Base-by-base conservation (phyloP, 768 basidiomycete genomes). In the Leccinum ochraceum region DNA sequence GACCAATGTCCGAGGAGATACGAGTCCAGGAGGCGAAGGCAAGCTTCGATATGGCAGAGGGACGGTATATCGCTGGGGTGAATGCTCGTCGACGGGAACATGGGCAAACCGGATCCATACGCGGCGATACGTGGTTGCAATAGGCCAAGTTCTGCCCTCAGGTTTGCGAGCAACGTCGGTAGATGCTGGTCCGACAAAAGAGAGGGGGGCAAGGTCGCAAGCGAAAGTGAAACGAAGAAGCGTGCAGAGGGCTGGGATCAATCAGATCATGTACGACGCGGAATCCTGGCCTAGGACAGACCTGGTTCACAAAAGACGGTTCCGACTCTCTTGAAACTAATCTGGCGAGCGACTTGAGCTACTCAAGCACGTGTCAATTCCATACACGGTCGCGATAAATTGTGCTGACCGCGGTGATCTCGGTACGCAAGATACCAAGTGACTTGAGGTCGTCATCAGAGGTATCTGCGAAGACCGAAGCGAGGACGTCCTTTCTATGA, bases 1-100 rank as follows among this genome's bases (percentile, higher is more conserved):
- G 66, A 66, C 87, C 87, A 90, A 48, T 82, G 80, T 2, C 80
- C 83, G 9, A 91, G 73, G 2, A 92, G 77, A 68, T 81, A 87
- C 1, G 80, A 76, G 63, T 92, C 90, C 9, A 92, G 66, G 1
- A 91, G 74, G 20, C 77, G 77, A 36, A 92, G 76, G 62, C 86
- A 83, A 32, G 83, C 78, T 62, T 84, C 79, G 3, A 86, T 73
- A 67, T 80, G 82, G n/a, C 77, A 73, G n/a, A n/a, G n/a, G n/a
- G n/a, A n/a, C n/a, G n/a, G 78, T 28, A 63, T 61, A 37, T 74
- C 69, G 16, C 56, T 53, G 50, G 55, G 54, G 6, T 63, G 64
- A 6, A 59, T 32, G 26, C 62, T 34, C 16, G 67, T 56, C 0
- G 66, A 10, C 3, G 80, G 77, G n/a, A 79, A 61, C 17, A 83